Evolutionary conservation across 202 grass and related monocot species (phyloP), one percentile per base, ranked within the genome.

Genomic region (Setaria italica): DNA sequence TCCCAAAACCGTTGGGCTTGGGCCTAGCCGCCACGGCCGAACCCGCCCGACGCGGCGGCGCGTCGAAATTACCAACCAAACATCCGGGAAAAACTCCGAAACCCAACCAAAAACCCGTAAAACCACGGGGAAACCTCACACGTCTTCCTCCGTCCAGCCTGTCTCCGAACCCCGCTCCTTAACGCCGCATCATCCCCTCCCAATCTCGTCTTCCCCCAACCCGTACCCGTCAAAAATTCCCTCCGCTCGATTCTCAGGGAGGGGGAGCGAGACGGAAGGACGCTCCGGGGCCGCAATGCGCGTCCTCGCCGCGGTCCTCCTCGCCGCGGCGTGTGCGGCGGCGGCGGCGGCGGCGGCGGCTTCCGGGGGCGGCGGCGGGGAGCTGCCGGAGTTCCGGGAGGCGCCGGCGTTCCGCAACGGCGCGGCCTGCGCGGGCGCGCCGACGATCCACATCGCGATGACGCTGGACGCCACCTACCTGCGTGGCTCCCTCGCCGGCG

Each of bases 391-490:
- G 59, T 98, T 98, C 77, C 72, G 88, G 30, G 96, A 98, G 79
- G 96, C 96, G 43, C 93, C 89, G 32, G 93, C 96, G 20, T 95
- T 98, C 85, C 91, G 96, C 71, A 98, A 98, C 70, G 96, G 93
- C 29, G 93, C 65, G 58, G 90, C 69, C 49, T 98, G 96, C 79
- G 56, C 43, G 39, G 82, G 79, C n/a, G 69, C 74, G 16, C 85
- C 90, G 33, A 94, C 79, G 51, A 95, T 98, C 86, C 96, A 95
- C 82, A 89, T 98, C 81, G 96, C 93, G 20, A 98, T 98, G 93
- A 98, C 96, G 45, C 91, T 98, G n/a, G 96, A 98, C 62, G 88
- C 80, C 25, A 94, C 93, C 74, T 98, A 98, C 88, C 86, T 98
- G 12, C 91, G 96, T 2, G 96, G 96, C 4, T 98, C 96, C 76